These are phyloP conservation scores for Scleroderma bovista DNA, from an alignment of 768 basidiomycete genomes.

Conservation along the genomic window DNA sequence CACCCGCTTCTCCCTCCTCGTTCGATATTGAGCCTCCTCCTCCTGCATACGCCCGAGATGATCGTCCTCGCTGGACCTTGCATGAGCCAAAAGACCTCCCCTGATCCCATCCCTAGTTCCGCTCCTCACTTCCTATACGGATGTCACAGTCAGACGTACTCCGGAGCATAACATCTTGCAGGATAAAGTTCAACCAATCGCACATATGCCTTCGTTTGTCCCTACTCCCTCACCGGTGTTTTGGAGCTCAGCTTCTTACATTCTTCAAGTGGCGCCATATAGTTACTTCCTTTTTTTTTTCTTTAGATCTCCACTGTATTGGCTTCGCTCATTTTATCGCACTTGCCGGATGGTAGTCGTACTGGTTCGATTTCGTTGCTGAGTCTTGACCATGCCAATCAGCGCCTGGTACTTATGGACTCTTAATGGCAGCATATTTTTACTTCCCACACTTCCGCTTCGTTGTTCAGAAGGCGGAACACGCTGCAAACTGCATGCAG, in stretches of 20 bases:
- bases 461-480: no score
- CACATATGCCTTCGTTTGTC: neutral
- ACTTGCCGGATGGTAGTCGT: no score
- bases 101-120: neutral
- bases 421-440: no score
- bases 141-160: neutral
- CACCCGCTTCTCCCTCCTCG: constrained; percentile 8
- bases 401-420: no score
- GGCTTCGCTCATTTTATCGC: no score
- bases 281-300: neutral
- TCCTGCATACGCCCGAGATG: constrained; percentile 20
- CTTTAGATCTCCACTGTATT: neutral
- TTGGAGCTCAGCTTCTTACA: neutral
- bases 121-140: no score
- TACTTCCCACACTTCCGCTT: no score
- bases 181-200: neutral
- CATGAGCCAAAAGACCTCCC: constrained; percentile 6
- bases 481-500: neutral
- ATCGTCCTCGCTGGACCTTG: constrained; percentile 1
- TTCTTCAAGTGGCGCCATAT: neutral
- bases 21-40: constrained; percentile 21
- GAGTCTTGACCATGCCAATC: no score
- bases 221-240: neutral
- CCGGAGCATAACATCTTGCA: neutral
- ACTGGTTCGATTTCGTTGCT: no score